A percentile compares a stretch with the other conserved stretches of the same genome.
Conservation (phyloP, 352 stramenopile genomes). For the Phytophthora sp. region DNA sequence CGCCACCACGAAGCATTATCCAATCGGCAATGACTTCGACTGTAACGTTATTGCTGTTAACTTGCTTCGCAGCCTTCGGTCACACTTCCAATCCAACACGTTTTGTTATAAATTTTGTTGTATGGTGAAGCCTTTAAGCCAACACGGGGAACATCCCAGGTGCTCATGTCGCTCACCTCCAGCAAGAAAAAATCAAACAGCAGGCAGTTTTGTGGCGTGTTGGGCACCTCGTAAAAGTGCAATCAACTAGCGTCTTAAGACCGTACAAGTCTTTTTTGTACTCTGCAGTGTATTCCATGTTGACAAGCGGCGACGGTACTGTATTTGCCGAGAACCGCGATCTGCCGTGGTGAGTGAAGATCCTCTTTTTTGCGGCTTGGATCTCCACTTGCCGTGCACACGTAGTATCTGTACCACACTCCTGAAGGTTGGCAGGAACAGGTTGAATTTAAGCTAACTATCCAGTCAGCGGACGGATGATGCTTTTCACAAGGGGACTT, state of each 20-base stretch:
- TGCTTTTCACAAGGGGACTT: conserved; percentile 48
- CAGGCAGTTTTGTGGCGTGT: conserved; percentile 53
- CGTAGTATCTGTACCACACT: conserved; percentile 17
- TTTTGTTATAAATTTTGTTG: no score
- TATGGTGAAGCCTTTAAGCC: conserved; percentile 3
- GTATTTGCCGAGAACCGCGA: conserved; percentile 41
- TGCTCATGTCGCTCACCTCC: conserved; percentile 36
- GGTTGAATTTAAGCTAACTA: no score
- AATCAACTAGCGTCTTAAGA: conserved; percentile 44
- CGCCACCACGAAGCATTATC: no score
- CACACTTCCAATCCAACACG: no score
- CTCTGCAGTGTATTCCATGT: conserved; percentile 42
- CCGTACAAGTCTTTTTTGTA: conserved; percentile 49
- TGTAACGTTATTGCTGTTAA: no score
- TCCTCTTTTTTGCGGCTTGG: no score
- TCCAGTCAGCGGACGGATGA: conserved; percentile 37
- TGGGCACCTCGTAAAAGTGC: conserved; percentile 29
- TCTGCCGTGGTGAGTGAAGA: conserved; percentile 65
- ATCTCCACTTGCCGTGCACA: conserved; percentile 47
- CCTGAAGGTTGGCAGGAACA: conserved; percentile 48
- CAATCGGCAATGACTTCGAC: no score
- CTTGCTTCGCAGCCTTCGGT: no score
- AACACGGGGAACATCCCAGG: conserved; percentile 41
- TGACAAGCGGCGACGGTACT: conserved; percentile 40
- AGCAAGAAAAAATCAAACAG: conserved; percentile 46